Evolutionary conservation across 805 yeast genomes (phyloP), one percentile per base, ranked within the genome.

Genomic region (Maudiozyma turicensis): DNA sequence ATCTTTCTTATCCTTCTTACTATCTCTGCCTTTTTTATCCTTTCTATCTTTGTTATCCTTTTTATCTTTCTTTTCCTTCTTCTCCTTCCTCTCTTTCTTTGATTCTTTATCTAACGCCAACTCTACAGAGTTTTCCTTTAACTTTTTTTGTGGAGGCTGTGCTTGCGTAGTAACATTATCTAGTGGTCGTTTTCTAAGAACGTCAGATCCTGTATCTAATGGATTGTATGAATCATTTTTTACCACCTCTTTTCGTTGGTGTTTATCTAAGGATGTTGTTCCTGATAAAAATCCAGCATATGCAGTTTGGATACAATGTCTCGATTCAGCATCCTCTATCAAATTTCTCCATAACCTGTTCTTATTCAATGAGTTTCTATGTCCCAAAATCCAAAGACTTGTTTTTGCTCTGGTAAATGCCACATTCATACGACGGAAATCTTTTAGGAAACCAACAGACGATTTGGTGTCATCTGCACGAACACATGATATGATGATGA

Each of bases 401-500:
- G 95, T 76, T 56, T 84, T 79, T 0, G 98, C 97, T 71, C 99
- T 85, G 0, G 98, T 91, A 37, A 93, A 69, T 0, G 96, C 98
- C 48, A 93, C 99, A 66, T 93, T 93, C 96, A 93, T 87, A 71
- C 99, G 86, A 54, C 99, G 77, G 38, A 82, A 76, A 67, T 93
- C 99, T 44, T 84, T 82, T 63, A 93, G 74, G 68, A 93, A 93
- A 14, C 98, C 99, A 51, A 91, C 87, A 44, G 81, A 75, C 28
- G 75, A 69, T 33, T 59, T 55, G 9, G 66, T 59, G 11, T 76
- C 72, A 44, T 81, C 84, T 0, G 98, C 96, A 58, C 99, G 78
- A 4, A 93, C 99, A 78, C 98, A 91, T 0, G 98, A 89, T 73
- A 93, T 83, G 45, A 93, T 78, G 53, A 93, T 55, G 44, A 93